These are phyloP conservation scores for Paralagenidium karlingii DNA, from an alignment of 352 stramenopile species.

Conservation along the genomic window DNA sequence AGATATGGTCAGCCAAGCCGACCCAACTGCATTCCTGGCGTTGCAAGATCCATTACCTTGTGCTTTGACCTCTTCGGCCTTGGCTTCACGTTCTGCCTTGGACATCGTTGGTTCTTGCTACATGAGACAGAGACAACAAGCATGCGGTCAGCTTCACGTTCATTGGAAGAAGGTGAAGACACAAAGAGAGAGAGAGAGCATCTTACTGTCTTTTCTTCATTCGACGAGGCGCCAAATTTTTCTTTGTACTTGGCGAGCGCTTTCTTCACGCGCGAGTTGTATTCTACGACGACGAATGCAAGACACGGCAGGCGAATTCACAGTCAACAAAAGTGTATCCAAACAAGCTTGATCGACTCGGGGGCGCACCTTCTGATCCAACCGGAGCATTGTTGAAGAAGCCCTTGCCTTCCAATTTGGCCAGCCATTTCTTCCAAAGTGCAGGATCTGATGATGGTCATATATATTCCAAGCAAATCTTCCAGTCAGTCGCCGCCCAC, in stretches of 20 bases:
- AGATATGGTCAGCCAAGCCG: too few relatives aligned
- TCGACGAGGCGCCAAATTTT: conserved; percentile 66
- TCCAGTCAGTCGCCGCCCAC: too few relatives aligned
- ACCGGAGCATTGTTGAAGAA: conserved; percentile 57
- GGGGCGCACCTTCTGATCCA: conserved; percentile 25
- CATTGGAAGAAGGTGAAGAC: too few relatives aligned
- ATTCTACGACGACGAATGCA: conserved; percentile 22
- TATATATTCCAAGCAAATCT: background rate
- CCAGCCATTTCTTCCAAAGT: conserved; percentile 80
- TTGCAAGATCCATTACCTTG: conserved; percentile 10
- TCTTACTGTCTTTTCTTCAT: too few relatives aligned
- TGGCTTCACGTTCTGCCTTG: conserved; percentile 60
- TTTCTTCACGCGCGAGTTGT: conserved; percentile 47
- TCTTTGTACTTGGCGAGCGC: conserved; percentile 79
- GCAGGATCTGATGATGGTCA: conserved; percentile 37
- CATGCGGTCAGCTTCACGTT: too few relatives aligned
- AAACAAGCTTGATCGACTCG: background rate
- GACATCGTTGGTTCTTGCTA: conserved; percentile 20
- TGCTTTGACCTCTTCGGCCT: conserved; percentile 59
- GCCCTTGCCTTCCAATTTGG: conserved; percentile 74
- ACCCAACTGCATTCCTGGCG: conserved; percentile 1
- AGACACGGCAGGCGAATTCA: too few relatives aligned
- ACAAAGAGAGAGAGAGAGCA: too few relatives aligned
- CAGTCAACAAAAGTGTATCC: too few relatives aligned
- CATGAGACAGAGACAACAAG: too few relatives aligned